Conservation (phyloP, 495 filamentous ascomycete species). For the Penicillium tannophilum region DNA sequence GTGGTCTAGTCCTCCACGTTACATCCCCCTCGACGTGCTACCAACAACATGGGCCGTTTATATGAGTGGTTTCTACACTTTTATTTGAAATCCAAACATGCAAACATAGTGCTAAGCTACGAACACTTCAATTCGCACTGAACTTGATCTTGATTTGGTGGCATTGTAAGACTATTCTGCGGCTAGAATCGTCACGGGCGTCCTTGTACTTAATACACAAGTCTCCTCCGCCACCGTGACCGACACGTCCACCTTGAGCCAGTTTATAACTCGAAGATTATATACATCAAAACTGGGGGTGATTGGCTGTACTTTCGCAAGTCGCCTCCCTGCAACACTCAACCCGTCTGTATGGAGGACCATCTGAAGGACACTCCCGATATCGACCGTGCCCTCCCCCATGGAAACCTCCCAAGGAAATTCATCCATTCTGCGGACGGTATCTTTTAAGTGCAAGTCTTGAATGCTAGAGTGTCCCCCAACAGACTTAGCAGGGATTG, state of each 20-base stretch:
- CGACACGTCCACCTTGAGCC: neutral
- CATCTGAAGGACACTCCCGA: conserved; percentile 2
- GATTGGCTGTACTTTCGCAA: neutral
- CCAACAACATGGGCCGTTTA: neutral
- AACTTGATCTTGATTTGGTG: neutral
- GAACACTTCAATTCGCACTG: neutral
- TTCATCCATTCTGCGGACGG: neutral
- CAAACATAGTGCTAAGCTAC: neutral
- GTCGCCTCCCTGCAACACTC: neutral
- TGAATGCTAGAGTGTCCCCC: neutral
- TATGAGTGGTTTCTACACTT: neutral
- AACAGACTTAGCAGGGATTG: neutral
- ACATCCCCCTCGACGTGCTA: neutral
- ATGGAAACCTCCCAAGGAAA: neutral
- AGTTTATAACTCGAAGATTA: conserved; percentile 1
- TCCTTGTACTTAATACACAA: neutral
- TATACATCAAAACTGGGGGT: conserved; percentile 6
- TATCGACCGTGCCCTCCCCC: neutral
- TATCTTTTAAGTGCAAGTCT: neutral
- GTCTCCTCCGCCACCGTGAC: conserved; percentile 1
- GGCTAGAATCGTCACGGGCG: conserved; percentile 2
- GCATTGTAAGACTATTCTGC: neutral
- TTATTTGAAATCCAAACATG: neutral
- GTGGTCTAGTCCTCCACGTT: conserved; percentile 1
- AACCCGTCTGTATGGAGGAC: neutral